Percentiles rank a stretch among this genome's conserved stretches.
These are phyloP conservation scores for Sclerotinia subarctica DNA, from an alignment of 2,329 filamentous ascomycete genomes.

Conservation along the genomic window DNA sequence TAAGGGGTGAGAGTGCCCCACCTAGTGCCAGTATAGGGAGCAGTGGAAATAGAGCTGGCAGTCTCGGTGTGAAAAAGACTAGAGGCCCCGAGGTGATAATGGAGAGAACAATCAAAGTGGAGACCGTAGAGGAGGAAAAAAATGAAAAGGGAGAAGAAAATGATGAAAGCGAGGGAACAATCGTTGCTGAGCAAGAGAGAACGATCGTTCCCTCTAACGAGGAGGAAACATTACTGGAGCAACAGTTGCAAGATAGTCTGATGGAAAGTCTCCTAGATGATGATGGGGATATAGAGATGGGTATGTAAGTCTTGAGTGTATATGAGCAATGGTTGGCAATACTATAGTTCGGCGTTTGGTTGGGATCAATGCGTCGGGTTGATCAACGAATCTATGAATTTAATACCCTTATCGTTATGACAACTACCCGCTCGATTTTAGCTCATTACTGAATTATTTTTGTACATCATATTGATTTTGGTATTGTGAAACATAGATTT, in stretches of 20 bases:
- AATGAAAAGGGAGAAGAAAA: background rate
- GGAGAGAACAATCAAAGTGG: background rate
- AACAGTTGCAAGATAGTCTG: constrained; percentile 13
- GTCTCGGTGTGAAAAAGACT: background rate
- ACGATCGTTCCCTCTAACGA: background rate
- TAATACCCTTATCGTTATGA: background rate
- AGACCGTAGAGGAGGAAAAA: background rate
- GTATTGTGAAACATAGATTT: background rate
- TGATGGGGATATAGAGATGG: constrained; percentile 22
- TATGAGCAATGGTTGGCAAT: background rate
- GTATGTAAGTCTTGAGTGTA: constrained; percentile 10
- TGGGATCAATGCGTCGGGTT: background rate
- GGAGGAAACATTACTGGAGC: constrained; percentile 7
- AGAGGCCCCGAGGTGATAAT: constrained; percentile 13
- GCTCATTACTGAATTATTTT: background rate
- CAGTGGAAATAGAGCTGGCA: constrained; percentile 8
- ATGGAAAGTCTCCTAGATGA: constrained; percentile 18
- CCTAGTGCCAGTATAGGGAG: background rate
- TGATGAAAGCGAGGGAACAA: constrained; percentile 10
- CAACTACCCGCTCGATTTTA: background rate
- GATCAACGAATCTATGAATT: constrained; percentile 9
- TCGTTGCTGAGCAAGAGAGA: constrained; percentile 1
- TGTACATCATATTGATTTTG: background rate
- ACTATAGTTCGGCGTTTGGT: constrained; percentile 30
- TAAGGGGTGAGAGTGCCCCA: background rate